Base-by-base conservation (phyloP, 1,284 basidiomycete genomes). In the Rhodotorula sp. region DNA sequence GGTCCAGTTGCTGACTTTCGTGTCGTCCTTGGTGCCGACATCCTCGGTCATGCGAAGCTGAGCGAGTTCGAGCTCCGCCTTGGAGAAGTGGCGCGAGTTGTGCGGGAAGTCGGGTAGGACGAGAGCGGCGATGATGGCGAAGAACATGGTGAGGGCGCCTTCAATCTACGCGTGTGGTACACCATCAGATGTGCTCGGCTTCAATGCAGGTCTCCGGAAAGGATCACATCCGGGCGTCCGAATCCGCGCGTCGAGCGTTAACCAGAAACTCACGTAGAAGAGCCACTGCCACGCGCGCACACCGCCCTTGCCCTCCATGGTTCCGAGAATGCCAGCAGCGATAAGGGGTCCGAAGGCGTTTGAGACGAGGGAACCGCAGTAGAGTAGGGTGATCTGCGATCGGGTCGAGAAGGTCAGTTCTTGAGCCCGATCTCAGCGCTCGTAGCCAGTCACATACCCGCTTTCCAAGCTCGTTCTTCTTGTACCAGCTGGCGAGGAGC, bases 221-320 rank as follows among this genome's bases (percentile, higher is more conserved):
- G 68, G 47, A 70, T 23, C 31, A 28, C 23, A n/a, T 48, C 21
- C 28, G 67, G 61, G 19, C 64, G 21, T 5, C 77, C 76, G 7
- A 28, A 55, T 1, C 15, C 80, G 89, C 80, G 90, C 88, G 65
- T 34, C 23, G 45, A 21, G n/a, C 4, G 14, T 31, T 5, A 43
- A 8, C 34, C 18, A 12, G 10, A 3, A 14, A 64, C 54, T 90
- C 86, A 28, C 61, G 78, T 85, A 90, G 82, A 92, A 91, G 5
- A 92, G 82, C 89, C 89, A 89, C 80, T 86, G 82, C 90, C 90
- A 91, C 6, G 87, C 89, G 57, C 89, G 87, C 60, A 89, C 87
- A 2, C 89, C 89, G 38, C 84, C 81, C 66, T 83, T 84, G 3
- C 88, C 88, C 69, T 91, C 85, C 89, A 90, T 89, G 55, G 83